Evolutionary conservation across 2,329 filamentous ascomycete genomes (phyloP).

Genomic region (Xylariaceae sp.): DNA sequence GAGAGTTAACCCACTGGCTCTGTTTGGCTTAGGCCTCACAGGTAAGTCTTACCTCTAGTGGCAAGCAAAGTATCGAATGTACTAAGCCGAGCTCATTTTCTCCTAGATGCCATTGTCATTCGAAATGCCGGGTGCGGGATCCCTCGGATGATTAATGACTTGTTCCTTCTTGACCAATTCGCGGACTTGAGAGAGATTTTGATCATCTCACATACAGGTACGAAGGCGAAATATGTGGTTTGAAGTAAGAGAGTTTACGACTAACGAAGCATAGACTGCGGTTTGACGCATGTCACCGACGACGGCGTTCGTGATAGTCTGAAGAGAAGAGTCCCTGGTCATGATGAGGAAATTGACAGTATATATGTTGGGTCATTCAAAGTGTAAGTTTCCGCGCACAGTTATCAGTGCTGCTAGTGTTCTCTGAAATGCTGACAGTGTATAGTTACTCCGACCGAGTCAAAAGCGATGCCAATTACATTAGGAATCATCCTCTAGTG

Average conservation of each 20-base stretch:
- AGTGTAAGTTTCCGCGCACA: constrained; percentile 25
- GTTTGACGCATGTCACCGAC: constrained; percentile 32
- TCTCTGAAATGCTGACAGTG: not conserved
- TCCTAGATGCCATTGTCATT: constrained; percentile 29
- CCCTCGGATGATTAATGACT: constrained; percentile 27
- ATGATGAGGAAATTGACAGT: constrained; percentile 29
- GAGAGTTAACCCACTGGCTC: not conserved
- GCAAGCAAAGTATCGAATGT: not conserved
- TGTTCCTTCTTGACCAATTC: constrained; percentile 32
- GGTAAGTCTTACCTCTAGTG: not conserved
- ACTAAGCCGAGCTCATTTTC: not conserved
- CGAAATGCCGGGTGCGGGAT: constrained; percentile 34
- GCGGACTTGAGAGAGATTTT: constrained; percentile 32
- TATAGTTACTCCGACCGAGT: not conserved
- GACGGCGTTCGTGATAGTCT: constrained; percentile 26
- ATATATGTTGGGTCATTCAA: constrained; percentile 35
- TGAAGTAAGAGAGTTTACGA: not conserved
- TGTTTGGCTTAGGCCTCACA: not conserved
- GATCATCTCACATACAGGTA: constrained; percentile 40
- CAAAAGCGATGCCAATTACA: constrained; percentile 26
- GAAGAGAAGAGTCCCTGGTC: constrained; percentile 27
- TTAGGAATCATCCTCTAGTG: constrained; percentile 31
- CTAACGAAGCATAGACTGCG: constrained; percentile 28
- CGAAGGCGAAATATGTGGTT: not conserved
- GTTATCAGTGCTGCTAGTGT: not conserved